Percentiles rank a stretch among this genome's conserved stretches.
Evolutionary conservation across 176 grass and related monocot genomes (phyloP).

Genomic region (maize (Zea mays)): DNA sequence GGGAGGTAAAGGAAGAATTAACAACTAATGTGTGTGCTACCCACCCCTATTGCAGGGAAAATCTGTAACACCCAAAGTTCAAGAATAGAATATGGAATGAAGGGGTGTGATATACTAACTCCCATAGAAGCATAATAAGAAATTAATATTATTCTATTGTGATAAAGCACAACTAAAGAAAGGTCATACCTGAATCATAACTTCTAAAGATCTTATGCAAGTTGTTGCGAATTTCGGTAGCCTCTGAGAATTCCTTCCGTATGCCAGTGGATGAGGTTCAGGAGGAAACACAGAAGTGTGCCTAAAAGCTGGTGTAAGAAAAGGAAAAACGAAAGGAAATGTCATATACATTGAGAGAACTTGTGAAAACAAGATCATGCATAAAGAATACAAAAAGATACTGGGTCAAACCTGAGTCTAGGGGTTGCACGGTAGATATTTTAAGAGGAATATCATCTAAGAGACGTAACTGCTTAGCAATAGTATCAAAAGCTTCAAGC

Average conservation of each 20-base stretch:
- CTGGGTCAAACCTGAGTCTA: constrained; percentile 63
- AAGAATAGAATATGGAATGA: background rate
- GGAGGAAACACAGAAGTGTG: constrained; percentile 91
- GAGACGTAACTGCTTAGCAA: constrained; percentile 63
- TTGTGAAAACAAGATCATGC: constrained; percentile 8
- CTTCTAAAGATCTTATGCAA: constrained; percentile 71
- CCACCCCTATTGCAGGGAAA: background rate
- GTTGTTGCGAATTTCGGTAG: constrained; percentile 50
- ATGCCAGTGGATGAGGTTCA: constrained; percentile 79
- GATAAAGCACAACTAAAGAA: background rate
- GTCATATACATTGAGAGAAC: constrained; percentile 5
- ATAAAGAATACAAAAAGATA: constrained; percentile 23
- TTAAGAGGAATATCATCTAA: constrained; percentile 88
- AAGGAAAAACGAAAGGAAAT: constrained; percentile 7
- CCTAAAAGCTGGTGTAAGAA: constrained; percentile 69
- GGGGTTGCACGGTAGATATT: constrained; percentile 79
- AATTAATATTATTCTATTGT: background rate
- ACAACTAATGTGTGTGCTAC: background rate
- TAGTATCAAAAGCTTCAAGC: constrained; percentile 71
- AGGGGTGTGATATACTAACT: background rate
- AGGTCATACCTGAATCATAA: constrained; percentile 83
- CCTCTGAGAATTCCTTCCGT: constrained; percentile 62
- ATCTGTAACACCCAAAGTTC: background rate
- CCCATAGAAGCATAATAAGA: background rate
- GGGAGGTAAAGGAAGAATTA: background rate